phyloP scores from a whole-genome alignment of 2,329 filamentous ascomycete genomes.

The Lachnellula suecica region DNA sequence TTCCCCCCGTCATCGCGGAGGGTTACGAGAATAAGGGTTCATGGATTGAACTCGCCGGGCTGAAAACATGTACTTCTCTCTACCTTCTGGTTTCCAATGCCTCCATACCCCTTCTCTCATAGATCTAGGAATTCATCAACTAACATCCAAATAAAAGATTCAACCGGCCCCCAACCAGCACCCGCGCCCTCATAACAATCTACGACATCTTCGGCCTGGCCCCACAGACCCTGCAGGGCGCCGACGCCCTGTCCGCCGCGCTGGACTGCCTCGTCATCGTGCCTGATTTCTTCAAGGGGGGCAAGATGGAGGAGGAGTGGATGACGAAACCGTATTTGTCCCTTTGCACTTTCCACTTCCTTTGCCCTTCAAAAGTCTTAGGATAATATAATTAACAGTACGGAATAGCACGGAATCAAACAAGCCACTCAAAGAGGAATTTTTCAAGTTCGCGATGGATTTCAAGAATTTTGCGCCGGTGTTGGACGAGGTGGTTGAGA shows the following conservation, averaged over 20 bases:
- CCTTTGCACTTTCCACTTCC: conserved; percentile 50
- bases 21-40: conserved; percentile 30
- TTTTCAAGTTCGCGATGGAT: conserved; percentile 7
- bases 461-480: not conserved
- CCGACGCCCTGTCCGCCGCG: conserved; percentile 59
- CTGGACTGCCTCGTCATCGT: conserved; percentile 70
- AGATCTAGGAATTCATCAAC: not conserved
- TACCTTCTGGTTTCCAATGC: not conserved
- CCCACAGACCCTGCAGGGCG: conserved; percentile 67
- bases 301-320: conserved; percentile 42
- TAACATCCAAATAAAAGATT: conserved; percentile 24
- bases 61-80: conserved; percentile 16
- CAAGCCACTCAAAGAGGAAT: not conserved
- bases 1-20: conserved; percentile 32
- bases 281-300: conserved; percentile 83
- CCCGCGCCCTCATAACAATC: conserved; percentile 57
- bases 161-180: conserved; percentile 43
- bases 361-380: conserved; percentile 41
- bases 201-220: conserved; percentile 67
- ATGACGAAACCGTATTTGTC: conserved; percentile 42
- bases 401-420: not conserved
- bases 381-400: not conserved
- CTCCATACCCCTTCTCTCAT: not conserved
- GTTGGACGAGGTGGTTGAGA: conserved; percentile 31
- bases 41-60: conserved; percentile 14